Conservation (phyloP, 306 rosid species). For the Inga oerstediana region DNA sequence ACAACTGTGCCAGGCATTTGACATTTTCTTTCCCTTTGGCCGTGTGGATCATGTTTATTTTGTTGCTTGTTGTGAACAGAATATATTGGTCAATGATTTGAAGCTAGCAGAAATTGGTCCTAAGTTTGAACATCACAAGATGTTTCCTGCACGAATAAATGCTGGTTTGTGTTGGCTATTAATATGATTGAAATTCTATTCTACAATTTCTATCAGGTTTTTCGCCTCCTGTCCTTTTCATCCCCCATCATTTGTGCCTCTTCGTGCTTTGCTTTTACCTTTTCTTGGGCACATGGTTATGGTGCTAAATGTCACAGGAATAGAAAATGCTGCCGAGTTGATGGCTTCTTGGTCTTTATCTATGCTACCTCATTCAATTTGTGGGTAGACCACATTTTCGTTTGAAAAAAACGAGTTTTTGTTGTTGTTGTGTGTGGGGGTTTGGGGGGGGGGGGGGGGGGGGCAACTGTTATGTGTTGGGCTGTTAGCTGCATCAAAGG, state of each 20-base stretch:
- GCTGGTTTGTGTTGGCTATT: constrained; percentile 62
- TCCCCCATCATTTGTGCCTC: background rate
- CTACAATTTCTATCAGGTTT: background rate
- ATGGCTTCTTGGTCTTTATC: background rate
- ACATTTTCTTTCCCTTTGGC: constrained; percentile 15
- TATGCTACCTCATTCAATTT: background rate
- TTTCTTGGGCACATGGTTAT: background rate
- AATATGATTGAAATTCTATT: constrained; percentile 15
- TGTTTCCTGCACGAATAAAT: constrained; percentile 93
- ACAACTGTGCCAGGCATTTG: background rate
- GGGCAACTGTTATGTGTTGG: background rate
- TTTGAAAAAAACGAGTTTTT: no score
- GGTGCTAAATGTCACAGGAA: background rate
- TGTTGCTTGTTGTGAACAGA: constrained; percentile 54
- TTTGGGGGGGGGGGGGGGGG: background rate
- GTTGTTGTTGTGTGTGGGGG: no score
- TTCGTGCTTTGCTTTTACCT: background rate
- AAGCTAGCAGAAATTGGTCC: constrained; percentile 88
- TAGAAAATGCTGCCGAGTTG: background rate
- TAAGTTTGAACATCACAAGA: constrained; percentile 79
- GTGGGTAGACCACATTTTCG: background rate
- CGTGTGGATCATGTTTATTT: constrained; percentile 7
- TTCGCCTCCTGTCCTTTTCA: background rate
- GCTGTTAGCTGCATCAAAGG: background rate
- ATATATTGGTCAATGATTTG: constrained; percentile 77